phyloP scores from a whole-genome alignment of 495 filamentous ascomycete species.

The Penicillium ucsense region DNA sequence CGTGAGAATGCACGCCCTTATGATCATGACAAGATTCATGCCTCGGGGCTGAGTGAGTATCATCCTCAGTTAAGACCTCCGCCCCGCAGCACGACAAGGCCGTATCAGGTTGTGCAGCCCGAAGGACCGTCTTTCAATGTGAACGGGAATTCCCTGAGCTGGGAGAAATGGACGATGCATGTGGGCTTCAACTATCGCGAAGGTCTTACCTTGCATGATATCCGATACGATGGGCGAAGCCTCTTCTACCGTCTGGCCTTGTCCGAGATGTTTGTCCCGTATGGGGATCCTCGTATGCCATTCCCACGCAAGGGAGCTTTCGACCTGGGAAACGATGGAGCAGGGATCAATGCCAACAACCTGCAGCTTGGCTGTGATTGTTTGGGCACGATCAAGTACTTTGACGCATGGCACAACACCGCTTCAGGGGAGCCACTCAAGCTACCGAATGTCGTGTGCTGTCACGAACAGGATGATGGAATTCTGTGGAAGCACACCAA shows the following conservation, averaged over 20 bases:
- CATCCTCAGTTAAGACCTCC: constrained; percentile 39
- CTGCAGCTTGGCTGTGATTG: constrained; percentile 52
- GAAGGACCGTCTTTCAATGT: constrained; percentile 61
- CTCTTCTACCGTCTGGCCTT: constrained; percentile 62
- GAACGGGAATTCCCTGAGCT: constrained; percentile 34
- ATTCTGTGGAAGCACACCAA: constrained; percentile 66
- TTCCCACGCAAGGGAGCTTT: constrained; percentile 60
- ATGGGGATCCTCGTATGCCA: constrained; percentile 51
- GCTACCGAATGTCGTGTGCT: constrained; percentile 49
- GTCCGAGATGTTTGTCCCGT: constrained; percentile 69
- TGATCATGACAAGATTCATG: constrained; percentile 35
- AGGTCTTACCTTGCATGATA: constrained; percentile 52
- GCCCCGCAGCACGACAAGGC: constrained; percentile 55
- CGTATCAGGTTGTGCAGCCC: constrained; percentile 66
- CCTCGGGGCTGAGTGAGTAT: constrained; percentile 50
- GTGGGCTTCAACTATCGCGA: constrained; percentile 58
- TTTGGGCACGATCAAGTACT: constrained; percentile 54
- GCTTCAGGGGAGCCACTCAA: constrained; percentile 39
- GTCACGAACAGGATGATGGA: constrained; percentile 59
- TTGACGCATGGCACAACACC: constrained; percentile 46
- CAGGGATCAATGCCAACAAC: constrained; percentile 59
- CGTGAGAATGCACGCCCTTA: constrained; percentile 10
- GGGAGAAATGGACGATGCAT: constrained; percentile 61
- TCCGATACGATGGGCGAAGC: constrained; percentile 56
- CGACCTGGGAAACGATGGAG: constrained; percentile 59